Conservation (phyloP, 768 basidiomycete species). For the Tephrocybe rancida region DNA sequence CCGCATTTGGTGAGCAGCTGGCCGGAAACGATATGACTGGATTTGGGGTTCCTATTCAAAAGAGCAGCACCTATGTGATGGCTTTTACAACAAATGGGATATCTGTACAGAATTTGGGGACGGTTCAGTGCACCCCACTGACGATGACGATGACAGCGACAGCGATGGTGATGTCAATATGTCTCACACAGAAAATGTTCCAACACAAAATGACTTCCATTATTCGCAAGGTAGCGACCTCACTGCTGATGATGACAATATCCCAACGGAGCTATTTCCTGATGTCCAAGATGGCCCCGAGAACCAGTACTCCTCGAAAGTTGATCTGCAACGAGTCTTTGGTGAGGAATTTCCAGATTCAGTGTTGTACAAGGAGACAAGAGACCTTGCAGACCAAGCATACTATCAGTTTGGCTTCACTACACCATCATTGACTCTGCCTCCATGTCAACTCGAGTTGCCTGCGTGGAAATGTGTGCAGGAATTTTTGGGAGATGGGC, state of each 20-base stretch:
- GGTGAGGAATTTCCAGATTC: neutral
- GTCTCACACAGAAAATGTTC: neutral
- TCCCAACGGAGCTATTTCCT: neutral
- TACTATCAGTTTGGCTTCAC: slow-evolving; percentile 2
- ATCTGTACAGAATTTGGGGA: slow-evolving; percentile 14
- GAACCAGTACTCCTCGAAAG: neutral
- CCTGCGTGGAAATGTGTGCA: neutral
- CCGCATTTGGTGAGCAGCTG: slow-evolving; percentile 14
- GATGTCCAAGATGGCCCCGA: neutral
- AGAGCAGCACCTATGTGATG: slow-evolving; percentile 17
- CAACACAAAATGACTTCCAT: neutral
- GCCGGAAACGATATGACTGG: slow-evolving; percentile 11
- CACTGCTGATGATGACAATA: neutral
- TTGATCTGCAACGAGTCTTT: neutral
- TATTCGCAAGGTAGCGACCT: neutral
- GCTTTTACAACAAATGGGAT: slow-evolving; percentile 23
- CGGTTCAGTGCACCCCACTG: neutral
- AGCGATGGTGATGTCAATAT: neutral
- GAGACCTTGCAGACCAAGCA: neutral
- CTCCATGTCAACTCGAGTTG: neutral
- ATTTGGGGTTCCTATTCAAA: slow-evolving; percentile 17
- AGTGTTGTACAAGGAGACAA: neutral
- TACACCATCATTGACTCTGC: neutral
- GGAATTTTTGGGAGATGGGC: slow-evolving; percentile 6
- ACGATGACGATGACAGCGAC: slow-evolving; percentile 6